Evolutionary conservation across 1,139 yeast genomes (phyloP), one percentile per base, ranked within the genome.

Genomic region (Casaregolazyma suthepensis): DNA sequence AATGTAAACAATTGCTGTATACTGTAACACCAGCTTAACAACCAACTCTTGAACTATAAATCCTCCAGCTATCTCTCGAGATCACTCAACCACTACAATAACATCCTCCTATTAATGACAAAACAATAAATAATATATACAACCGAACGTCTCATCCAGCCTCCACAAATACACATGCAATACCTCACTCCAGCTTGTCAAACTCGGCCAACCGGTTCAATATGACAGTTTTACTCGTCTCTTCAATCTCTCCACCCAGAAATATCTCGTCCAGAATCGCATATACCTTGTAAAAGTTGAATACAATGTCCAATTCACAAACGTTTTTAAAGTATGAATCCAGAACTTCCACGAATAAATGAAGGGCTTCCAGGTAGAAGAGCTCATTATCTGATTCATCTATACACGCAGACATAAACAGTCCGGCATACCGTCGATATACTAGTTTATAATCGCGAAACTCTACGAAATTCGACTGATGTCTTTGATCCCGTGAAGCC

Each of bases 251-350:
- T 0, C 99, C 99, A 46, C 83, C 82, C 66, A 84, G 71, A 45
- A 93, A 74, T 62, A 93, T 76, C 68, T 93, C 99, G 68, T 94
- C 97, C 61, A 94, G 72, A 3, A 93, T 85, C 62, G 87, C 85
- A 66, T 93, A 94, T 0, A 97, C 98, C 66, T 87, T 86, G 66
- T 85, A 86, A 71, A 93, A 93, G 60, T 95, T 95, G 76, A 93
- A 93, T 45, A 93, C 94, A 54, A 93, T 77, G 67, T 93, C 99
- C 62, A 93, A 76, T 71, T 93, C 99, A 71, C 98, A 91, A n/a
- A 93, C 99, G 64, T 85, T 90, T 51, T 81, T 80, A 65, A 93
- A 93, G 68, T 86, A 89, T 5, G 83, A 77, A 67, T 93, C 99
- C 56, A 93, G 73, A 10, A 90, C 81, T 69, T 93, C 97, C 23